A percentile compares a stretch with the other conserved stretches of the same genome.
Evolutionary conservation across 2,329 filamentous ascomycete species (phyloP).

Genomic region (Fusarium sp.): DNA sequence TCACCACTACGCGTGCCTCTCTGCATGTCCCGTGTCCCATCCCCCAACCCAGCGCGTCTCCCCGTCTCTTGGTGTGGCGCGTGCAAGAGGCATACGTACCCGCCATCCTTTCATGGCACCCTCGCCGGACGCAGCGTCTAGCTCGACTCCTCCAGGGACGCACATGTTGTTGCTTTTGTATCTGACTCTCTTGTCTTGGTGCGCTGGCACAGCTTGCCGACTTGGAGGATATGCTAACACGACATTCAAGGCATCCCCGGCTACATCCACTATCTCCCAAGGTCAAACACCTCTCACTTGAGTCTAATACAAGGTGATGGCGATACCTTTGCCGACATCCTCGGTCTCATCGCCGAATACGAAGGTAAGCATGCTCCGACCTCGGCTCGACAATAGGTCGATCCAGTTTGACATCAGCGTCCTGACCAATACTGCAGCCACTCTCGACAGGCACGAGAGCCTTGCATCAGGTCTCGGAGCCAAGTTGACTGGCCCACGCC

Average conservation of each 20-base stretch:
- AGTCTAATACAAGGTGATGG: conserved; percentile 65
- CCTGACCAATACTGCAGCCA: conserved; percentile 60
- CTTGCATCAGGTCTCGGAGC: conserved; percentile 88
- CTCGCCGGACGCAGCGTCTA: conserved; percentile 27
- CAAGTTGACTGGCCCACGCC: conserved; percentile 82
- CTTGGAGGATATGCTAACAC: conserved; percentile 39
- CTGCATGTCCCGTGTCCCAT: conserved; percentile 6
- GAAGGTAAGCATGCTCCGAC: conserved; percentile 62
- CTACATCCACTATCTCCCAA: conserved; percentile 67
- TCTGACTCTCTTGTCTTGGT: conserved; percentile 36
- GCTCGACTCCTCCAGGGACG: conserved; percentile 37
- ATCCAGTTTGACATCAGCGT: conserved; percentile 14
- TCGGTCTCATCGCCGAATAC: conserved; percentile 81
- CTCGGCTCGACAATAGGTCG: not conserved
- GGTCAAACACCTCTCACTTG: conserved; percentile 57
- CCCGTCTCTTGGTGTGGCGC: conserved; percentile 14
- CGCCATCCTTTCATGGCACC: conserved; percentile 15
- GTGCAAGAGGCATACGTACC: conserved; percentile 15
- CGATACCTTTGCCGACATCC: conserved; percentile 79
- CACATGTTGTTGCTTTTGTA: conserved; percentile 39
- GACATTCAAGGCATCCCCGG: conserved; percentile 35
- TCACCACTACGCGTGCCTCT: conserved; percentile 14
- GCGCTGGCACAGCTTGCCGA: conserved; percentile 28
- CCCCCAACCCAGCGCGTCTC: conserved; percentile 19
- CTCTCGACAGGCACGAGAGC: conserved; percentile 86